Percentiles rank a stretch among this genome's conserved stretches.
These are phyloP conservation scores for Fusarium ambrosium DNA, from an alignment of 2,329 filamentous ascomycete genomes.

Conservation along the genomic window DNA sequence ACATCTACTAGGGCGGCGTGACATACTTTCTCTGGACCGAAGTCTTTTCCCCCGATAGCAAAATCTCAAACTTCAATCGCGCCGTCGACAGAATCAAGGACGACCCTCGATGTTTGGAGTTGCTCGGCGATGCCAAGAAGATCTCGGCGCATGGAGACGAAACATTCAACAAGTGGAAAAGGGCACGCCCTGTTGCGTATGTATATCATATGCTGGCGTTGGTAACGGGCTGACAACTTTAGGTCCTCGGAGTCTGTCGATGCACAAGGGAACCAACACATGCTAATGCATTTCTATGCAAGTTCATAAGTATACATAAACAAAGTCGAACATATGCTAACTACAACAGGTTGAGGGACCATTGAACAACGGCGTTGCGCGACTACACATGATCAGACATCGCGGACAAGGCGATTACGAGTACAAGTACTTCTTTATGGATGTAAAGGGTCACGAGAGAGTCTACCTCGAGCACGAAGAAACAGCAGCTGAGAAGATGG, in stretches of 20 bases:
- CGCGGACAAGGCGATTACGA: slow-evolving; percentile 76
- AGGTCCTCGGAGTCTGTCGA: slow-evolving; percentile 79
- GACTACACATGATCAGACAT: slow-evolving; percentile 81
- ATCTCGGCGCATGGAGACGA: slow-evolving; percentile 87
- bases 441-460: slow-evolving; percentile 78
- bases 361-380: slow-evolving; percentile 77
- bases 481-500: slow-evolving; percentile 50
- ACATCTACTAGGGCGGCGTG: slow-evolving; percentile 74
- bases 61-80: slow-evolving; percentile 89
- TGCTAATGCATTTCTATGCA: slow-evolving; percentile 88
- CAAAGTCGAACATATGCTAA: slow-evolving; percentile 8
- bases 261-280: slow-evolving; percentile 80
- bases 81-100: slow-evolving; percentile 83
- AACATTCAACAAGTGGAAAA: slow-evolving; percentile 85
- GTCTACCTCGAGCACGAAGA: slow-evolving; percentile 76
- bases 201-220: not conserved
- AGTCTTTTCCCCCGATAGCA: slow-evolving; percentile 87
- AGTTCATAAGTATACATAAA: slow-evolving; percentile 42
- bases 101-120: slow-evolving; percentile 76
- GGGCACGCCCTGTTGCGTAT: slow-evolving; percentile 73
- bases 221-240: slow-evolving; percentile 45
- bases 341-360: slow-evolving; percentile 78
- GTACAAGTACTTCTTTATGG: slow-evolving; percentile 85
- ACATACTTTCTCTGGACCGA: slow-evolving; percentile 84
- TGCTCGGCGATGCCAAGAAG: slow-evolving; percentile 81